Base-by-base conservation (phyloP, 495 filamentous ascomycete species). In the Sordaria brevicollis region DNA sequence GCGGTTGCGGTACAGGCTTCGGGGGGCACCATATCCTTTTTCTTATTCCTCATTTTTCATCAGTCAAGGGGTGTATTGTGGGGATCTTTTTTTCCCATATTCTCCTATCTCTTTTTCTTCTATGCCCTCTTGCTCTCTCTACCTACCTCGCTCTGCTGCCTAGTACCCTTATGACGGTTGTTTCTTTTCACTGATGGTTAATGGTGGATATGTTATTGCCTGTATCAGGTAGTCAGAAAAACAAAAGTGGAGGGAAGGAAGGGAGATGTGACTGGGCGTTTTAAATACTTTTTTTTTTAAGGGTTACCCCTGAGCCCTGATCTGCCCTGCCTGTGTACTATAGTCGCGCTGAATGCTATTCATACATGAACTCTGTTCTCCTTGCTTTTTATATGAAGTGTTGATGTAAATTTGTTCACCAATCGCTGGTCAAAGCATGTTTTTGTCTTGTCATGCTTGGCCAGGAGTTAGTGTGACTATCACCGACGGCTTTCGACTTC, bases 261-360 rank as follows among this genome's bases (percentile, higher is more conserved):
- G 49, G 49, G 49, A 57, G 49, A 15, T 31, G 49, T 13, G 49
- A 57, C 25, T 57, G 49, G 49, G 21, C 25, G 13, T 57, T 57
- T 31, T 31, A 57, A 57, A 31, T 31, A 31, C 17, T 31, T 57
- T 57, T 57, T 29, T 31, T 31, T 57, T 57, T 57, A 57, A 57
- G 25, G 11, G 21, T 57, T 31, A 57, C 13, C 25, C 25, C 49
- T 25, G 25, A 57, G 25, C 49, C 49, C 49, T 57, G 49, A 57
- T 57, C 49, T 57, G 25, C 49, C 49, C 25, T 57, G 49, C 49
- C 49, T 57, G 49, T 39, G 68, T 71, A 71, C 38, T 65, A 71
- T 71, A 71, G 65, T 65, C 41, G 67, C 41, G 67, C 70, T 65
- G 67, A 69, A 71, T 71, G 69, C 71, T 72, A 33, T 83, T 78